Conservation (phyloP, 306 rosid genomes). For the Vicia sativa region DNA sequence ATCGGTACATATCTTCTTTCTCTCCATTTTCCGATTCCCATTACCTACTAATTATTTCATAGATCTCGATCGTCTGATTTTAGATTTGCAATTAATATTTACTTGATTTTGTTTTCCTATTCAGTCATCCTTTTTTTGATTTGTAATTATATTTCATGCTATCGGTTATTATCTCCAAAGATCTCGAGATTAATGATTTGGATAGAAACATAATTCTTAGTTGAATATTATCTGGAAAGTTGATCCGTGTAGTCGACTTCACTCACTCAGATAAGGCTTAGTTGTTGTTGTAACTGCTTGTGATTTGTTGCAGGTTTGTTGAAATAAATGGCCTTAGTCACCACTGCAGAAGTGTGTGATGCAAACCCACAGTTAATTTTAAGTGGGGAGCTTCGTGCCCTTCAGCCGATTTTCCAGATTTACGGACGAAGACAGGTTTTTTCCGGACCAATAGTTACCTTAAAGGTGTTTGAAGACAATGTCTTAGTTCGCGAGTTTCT, state of each 20-base stretch:
- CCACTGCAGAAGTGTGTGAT: constrained; percentile 98
- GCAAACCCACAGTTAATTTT: constrained; percentile 79
- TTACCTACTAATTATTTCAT: not conserved
- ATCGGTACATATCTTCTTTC: constrained; percentile 22
- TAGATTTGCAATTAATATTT: not conserved
- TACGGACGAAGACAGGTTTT: constrained; percentile 88
- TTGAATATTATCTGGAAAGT: too few species aligned
- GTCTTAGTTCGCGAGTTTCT: constrained; percentile 86
- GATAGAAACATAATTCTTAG: too few species aligned
- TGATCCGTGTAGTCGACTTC: too few species aligned
- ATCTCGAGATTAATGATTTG: too few species aligned
- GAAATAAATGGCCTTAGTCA: constrained; percentile 79
- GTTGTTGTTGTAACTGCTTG: not conserved
- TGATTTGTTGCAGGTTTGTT: constrained; percentile 38
- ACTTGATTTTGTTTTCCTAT: too few species aligned
- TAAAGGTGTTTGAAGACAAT: constrained; percentile 94
- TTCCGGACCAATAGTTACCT: constrained; percentile 84
- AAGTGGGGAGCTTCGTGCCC: constrained; percentile 92
- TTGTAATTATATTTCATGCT: not conserved
- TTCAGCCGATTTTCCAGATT: constrained; percentile 82
- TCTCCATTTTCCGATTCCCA: constrained; percentile 11
- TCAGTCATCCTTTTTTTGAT: constrained; percentile 6
- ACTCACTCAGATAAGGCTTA: too few species aligned
- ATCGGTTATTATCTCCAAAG: not conserved
- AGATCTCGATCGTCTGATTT: constrained; percentile 9